Percentiles rank a stretch among this genome's conserved stretches.
Conservation (phyloP, 768 basidiomycete species). For the Leccinum longicurvipes region DNA sequence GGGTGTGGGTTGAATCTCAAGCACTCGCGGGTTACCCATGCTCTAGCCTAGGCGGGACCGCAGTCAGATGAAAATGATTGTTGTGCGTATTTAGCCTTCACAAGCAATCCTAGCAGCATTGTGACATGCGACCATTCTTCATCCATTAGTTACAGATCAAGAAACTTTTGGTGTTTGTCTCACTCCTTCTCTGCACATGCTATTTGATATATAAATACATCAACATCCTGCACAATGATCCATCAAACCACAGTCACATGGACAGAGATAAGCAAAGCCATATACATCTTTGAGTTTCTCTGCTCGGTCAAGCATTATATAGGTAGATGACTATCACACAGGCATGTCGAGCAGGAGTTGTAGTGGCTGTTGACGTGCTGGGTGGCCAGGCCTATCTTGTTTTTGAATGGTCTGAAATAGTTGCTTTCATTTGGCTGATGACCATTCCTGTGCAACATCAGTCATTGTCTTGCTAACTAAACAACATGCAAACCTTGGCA, state of each 20-base stretch:
- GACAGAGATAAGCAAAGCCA: too few relatives aligned
- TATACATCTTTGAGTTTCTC: neutral
- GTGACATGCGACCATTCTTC: neutral
- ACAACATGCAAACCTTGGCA: neutral
- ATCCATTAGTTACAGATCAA: neutral
- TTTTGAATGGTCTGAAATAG: neutral
- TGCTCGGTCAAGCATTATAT: neutral
- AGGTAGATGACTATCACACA: neutral
- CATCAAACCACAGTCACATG: too few relatives aligned
- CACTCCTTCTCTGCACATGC: too few relatives aligned
- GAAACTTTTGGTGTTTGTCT: neutral
- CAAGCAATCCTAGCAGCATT: neutral
- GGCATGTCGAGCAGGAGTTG: neutral
- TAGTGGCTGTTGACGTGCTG: neutral
- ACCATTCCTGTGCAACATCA: neutral
- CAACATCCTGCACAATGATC: neutral
- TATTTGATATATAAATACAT: neutral
- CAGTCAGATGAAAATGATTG: neutral
- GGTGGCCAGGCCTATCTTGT: neutral
- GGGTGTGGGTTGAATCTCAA: too few relatives aligned
- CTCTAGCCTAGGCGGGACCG: neutral
- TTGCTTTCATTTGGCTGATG: neutral
- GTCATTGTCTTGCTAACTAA: too few relatives aligned
- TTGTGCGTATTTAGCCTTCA: neutral
- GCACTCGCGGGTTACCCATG: too few relatives aligned